phyloP scores from a whole-genome alignment of 2,329 filamentous ascomycete genomes.

The Berkeleyomyces rouxiae region DNA sequence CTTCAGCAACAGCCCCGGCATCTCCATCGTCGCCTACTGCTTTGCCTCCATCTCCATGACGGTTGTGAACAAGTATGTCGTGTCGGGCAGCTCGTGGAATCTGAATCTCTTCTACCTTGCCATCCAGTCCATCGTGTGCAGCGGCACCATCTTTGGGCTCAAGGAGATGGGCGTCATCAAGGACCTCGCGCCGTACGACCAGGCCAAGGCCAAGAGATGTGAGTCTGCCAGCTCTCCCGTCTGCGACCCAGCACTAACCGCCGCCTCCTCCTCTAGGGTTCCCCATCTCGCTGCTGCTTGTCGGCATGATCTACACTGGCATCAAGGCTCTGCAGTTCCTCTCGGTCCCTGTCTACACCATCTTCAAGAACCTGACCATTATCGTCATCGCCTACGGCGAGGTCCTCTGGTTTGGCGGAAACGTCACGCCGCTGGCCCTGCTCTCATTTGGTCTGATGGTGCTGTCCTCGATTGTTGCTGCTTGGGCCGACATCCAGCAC shows the following conservation, averaged over 20 bases:
- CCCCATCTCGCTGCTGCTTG: slow-evolving; percentile 83
- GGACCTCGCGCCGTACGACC: slow-evolving; percentile 66
- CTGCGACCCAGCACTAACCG: background rate
- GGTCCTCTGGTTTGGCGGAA: slow-evolving; percentile 94
- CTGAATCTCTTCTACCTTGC: slow-evolving; percentile 89
- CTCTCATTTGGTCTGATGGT: slow-evolving; percentile 97
- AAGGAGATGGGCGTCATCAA: slow-evolving; percentile 71
- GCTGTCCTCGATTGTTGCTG: slow-evolving; percentile 79
- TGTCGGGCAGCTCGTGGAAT: slow-evolving; percentile 84
- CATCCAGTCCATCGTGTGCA: slow-evolving; percentile 83
- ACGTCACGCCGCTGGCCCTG: slow-evolving; percentile 69
- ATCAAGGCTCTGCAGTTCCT: slow-evolving; percentile 93
- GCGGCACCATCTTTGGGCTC: slow-evolving; percentile 64
- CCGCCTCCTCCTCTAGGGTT: slow-evolving; percentile 49
- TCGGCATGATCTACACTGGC: slow-evolving; percentile 98
- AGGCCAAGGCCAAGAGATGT: slow-evolving; percentile 87
- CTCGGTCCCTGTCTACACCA: slow-evolving; percentile 96
- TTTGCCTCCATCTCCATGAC: slow-evolving; percentile 97
- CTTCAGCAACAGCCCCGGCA: slow-evolving; percentile 56
- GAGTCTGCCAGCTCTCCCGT: slow-evolving; percentile 21
- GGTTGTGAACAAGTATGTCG: slow-evolving; percentile 97
- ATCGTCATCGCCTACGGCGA: slow-evolving; percentile 98
- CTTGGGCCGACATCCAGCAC: slow-evolving; percentile 91
- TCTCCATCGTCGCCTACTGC: slow-evolving; percentile 83
- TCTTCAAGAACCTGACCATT: slow-evolving; percentile 99